phyloP scores from a whole-genome alignment of 2,329 filamentous ascomycete genomes.

The Clarireedia homoeocarpa region DNA sequence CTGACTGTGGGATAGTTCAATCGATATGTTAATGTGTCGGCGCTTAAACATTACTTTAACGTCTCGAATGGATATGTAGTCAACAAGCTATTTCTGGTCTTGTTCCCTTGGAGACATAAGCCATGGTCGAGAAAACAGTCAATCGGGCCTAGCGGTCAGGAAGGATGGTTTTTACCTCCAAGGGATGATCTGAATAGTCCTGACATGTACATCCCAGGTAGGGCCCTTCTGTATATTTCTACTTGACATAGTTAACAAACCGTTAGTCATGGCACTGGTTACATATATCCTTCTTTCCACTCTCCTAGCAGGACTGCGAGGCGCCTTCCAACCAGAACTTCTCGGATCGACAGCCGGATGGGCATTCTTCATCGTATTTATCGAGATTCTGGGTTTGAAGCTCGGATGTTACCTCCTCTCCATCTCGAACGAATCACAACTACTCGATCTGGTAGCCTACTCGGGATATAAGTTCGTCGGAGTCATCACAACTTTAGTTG shows the following conservation, averaged over 20 bases:
- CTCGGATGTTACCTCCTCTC: conserved; percentile 87
- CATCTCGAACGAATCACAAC: conserved; percentile 89
- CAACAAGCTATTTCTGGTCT: conserved; percentile 84
- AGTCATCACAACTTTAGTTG: conserved; percentile 78
- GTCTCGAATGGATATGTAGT: conserved; percentile 96
- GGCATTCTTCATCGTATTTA: conserved; percentile 71
- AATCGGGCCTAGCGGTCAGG: conserved; percentile 59
- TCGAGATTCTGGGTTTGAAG: conserved; percentile 88
- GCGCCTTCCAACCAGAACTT: conserved; percentile 89
- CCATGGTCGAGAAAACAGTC: conserved; percentile 92
- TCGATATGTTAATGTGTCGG: conserved; percentile 83
- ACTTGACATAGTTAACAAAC: neutral
- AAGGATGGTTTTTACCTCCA: conserved; percentile 78
- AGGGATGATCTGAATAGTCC: conserved; percentile 95
- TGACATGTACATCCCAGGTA: conserved; percentile 89
- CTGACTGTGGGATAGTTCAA: conserved; percentile 46
- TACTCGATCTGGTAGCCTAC: conserved; percentile 91
- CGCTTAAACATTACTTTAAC: conserved; percentile 98
- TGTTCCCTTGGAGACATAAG: conserved; percentile 96
- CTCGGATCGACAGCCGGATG: conserved; percentile 76
- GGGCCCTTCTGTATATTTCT: neutral
- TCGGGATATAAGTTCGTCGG: conserved; percentile 98
- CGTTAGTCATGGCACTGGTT: conserved; percentile 79
- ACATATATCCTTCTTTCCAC: conserved; percentile 95
- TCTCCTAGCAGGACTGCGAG: conserved; percentile 78